Evolutionary conservation across 768 basidiomycete genomes (phyloP).

Genomic region (Macrolepiota dolichaula): DNA sequence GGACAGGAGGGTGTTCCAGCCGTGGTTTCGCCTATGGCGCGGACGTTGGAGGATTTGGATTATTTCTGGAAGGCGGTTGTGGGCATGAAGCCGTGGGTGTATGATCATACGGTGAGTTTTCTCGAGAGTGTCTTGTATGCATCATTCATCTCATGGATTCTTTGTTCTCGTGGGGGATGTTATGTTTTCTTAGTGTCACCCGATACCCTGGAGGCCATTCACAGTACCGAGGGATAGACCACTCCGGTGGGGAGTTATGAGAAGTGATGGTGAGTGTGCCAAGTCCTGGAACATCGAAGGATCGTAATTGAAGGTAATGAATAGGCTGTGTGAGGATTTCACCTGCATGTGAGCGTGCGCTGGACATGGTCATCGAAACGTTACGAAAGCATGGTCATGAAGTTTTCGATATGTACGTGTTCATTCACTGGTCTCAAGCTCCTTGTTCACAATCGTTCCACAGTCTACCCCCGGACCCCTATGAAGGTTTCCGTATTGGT

Average conservation of each 20-base stretch:
- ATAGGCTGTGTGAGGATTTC: conserved; percentile 55
- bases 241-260: conserved; percentile 56
- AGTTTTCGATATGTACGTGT: conserved; percentile 41
- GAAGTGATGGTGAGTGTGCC: conserved; percentile 52
- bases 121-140: conserved; percentile 14
- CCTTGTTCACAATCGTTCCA: background rate
- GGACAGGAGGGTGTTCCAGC: conserved; percentile 59
- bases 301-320: background rate
- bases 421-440: background rate
- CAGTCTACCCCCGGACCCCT: conserved; percentile 44
- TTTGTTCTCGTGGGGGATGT: conserved; percentile 10
- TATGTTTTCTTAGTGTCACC: conserved; percentile 27
- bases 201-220: conserved; percentile 37
- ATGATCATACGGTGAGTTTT: conserved; percentile 45
- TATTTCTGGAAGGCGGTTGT: conserved; percentile 62
- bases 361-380: conserved; percentile 40
- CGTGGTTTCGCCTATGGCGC: conserved; percentile 59
- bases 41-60: conserved; percentile 57
- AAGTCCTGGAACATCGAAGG: background rate
- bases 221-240: conserved; percentile 26
- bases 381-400: conserved; percentile 46
- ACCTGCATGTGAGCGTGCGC: conserved; percentile 56
- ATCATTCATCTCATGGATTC: conserved; percentile 11
- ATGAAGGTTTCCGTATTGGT: conserved; percentile 48
- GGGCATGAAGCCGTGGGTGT: conserved; percentile 61